Base-by-base conservation (phyloP, 805 yeast genomes). In the Metschnikowia drakensbergensis region DNA sequence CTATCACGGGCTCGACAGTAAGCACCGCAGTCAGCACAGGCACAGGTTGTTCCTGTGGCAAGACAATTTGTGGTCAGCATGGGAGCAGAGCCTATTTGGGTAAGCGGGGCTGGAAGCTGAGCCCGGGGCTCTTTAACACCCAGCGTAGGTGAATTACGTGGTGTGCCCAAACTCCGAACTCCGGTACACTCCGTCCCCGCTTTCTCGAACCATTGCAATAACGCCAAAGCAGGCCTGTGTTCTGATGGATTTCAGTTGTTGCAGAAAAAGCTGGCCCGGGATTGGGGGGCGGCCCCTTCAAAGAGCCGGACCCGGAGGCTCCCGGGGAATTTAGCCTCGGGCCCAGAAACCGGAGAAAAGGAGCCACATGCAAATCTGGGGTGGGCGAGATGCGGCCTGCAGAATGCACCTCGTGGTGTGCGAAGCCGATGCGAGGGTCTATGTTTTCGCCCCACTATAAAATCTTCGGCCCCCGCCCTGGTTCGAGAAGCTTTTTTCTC, bases 351-450 rank as follows among this genome's bases (percentile, higher is more conserved):
- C 46, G 46, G 39, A 23, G 39, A 30, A 42, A 42, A 33, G 49
- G 52, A 50, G 23, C 54, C 54, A 51, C 54, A 48, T 51, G 54
- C 54, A 48, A 51, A 51, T 48, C 54, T 43, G 52, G 54, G 54
- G 54, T 42, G 51, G 28, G 35, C 37, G 10, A 32, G 37, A 27
- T 17, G 23, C 22, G 9, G 5, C 43, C 43, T 40, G 43, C 43
- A 40, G n/a, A 31, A 40, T 23, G 43, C 13, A n/a, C 36, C 36
- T 30, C 28, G 36, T 9, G 40, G 25, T 29, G 46, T 13, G 46
- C 28, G 41, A 34, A 29, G 11, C 25, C 29, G 32, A 30, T 37
- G 27, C 39, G 23, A 27, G 37, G 46, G 48, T 47, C 48, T 49
- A 43, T 46, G 29, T n/a, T 27, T 17, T 29, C 43, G 17, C 40